Evolutionary conservation across 1,284 basidiomycete species (phyloP).

Genomic region (Fistulina hepatica): DNA sequence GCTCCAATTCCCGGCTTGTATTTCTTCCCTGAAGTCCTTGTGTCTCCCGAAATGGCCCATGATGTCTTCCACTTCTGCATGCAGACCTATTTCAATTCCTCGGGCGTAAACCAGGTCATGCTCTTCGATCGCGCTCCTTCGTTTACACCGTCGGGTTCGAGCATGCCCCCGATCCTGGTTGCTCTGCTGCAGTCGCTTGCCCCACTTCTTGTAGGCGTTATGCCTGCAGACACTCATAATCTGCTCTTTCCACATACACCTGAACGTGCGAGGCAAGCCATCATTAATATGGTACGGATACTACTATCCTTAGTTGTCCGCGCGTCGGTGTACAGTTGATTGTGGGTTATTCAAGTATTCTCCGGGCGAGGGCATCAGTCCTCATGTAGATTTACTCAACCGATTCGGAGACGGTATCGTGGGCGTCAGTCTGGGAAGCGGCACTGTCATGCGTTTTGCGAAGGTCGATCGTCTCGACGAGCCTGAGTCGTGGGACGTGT

Average conservation of each 20-base stretch:
- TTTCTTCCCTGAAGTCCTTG: slow-evolving; percentile 39
- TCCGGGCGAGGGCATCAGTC: slow-evolving; percentile 70
- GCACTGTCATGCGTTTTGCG: slow-evolving; percentile 65
- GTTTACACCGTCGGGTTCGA: neutral
- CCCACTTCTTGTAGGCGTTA: slow-evolving; percentile 31
- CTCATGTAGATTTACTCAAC: slow-evolving; percentile 66
- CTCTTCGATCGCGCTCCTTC: slow-evolving; percentile 35
- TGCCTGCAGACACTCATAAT: slow-evolving; percentile 37
- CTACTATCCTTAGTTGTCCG: too few species aligned
- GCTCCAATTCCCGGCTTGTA: slow-evolving; percentile 56
- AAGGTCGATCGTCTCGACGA: slow-evolving; percentile 15
- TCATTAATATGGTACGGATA: slow-evolving; percentile 74
- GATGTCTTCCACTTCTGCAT: slow-evolving; percentile 43
- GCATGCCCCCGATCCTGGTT: slow-evolving; percentile 8
- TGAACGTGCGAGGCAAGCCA: slow-evolving; percentile 56
- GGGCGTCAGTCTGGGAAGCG: slow-evolving; percentile 62
- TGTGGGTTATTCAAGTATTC: too few species aligned
- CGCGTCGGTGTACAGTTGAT: too few species aligned
- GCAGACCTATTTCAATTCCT: slow-evolving; percentile 42
- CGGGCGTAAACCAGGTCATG: slow-evolving; percentile 61
- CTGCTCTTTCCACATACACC: slow-evolving; percentile 42
- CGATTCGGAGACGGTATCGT: slow-evolving; percentile 76
- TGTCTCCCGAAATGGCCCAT: slow-evolving; percentile 41
- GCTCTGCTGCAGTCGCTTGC: slow-evolving; percentile 43
- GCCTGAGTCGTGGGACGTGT: slow-evolving; percentile 31